Evolutionary conservation across 331 rosid species (phyloP).

Genomic region (Telfairia occidentalis): DNA sequence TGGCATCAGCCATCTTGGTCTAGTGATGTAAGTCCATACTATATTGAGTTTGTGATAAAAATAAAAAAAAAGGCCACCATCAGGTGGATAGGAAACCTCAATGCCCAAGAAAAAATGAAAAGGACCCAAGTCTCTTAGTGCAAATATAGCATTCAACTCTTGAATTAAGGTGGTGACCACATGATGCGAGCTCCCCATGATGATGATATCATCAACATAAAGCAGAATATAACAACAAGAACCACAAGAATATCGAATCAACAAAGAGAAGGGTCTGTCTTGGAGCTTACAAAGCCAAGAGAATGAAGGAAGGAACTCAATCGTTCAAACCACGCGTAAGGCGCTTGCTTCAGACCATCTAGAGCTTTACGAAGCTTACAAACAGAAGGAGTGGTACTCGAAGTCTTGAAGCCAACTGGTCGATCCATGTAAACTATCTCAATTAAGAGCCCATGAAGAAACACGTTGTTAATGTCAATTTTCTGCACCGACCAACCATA

Average conservation of each 20-base stretch:
- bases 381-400: too few species aligned
- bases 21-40: neutral
- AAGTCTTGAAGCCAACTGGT: too few species aligned
- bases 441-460: too few species aligned
- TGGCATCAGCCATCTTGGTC: neutral
- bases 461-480: too few species aligned
- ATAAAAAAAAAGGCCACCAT: too few species aligned
- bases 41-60: neutral
- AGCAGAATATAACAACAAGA: neutral
- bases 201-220: neutral
- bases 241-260: neutral
- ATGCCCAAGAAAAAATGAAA: neutral
- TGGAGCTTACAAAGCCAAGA: neutral
- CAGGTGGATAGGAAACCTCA: neutral
- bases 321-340: neutral
- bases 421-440: too few species aligned
- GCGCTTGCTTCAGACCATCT: neutral
- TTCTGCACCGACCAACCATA: too few species aligned
- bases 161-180: too few species aligned
- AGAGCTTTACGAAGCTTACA: too few species aligned
- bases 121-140: fast-evolving
- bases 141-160: too few species aligned
- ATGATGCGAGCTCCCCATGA: too few species aligned
- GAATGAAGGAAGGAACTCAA: neutral
- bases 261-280: neutral